phyloP scores from a whole-genome alignment of 768 basidiomycete species.

The Infundibulicybe gibba region DNA sequence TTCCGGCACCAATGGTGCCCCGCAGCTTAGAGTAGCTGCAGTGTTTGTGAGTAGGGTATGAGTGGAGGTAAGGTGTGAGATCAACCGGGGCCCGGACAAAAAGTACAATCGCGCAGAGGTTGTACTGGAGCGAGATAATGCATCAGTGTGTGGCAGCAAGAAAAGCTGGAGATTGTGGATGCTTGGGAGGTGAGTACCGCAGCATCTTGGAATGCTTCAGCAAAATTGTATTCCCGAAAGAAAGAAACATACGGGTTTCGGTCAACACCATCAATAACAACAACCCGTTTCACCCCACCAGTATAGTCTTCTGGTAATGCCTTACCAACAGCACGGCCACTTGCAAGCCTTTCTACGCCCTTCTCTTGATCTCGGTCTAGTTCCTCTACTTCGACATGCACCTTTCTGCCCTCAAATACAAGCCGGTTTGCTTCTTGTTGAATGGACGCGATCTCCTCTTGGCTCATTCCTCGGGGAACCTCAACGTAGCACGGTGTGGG shows the following conservation, averaged over 20 bases:
- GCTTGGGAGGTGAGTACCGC: constrained; percentile 80
- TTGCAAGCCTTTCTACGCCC: constrained; percentile 31
- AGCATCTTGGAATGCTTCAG: constrained; percentile 46
- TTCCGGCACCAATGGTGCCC: constrained; percentile 60
- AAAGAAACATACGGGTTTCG: constrained; percentile 60
- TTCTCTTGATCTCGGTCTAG: constrained; percentile 38
- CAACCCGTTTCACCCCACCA: constrained; percentile 72
- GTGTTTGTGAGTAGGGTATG: constrained; percentile 54
- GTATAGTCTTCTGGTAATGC: constrained; percentile 71
- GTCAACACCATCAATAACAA: constrained; percentile 81
- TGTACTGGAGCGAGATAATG: constrained; percentile 55
- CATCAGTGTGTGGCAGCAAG: constrained; percentile 65
- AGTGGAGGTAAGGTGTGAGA: constrained; percentile 54
- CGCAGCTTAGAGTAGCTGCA: constrained; percentile 64
- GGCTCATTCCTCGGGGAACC: constrained; percentile 62
- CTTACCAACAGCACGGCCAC: constrained; percentile 51
- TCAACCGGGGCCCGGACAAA: constrained; percentile 76
- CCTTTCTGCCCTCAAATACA: constrained; percentile 64
- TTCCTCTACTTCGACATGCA: constrained; percentile 75
- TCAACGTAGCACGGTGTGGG: constrained; percentile 78
- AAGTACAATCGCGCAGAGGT: constrained; percentile 78
- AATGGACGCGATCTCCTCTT: constrained; percentile 56
- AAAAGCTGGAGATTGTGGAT: constrained; percentile 73
- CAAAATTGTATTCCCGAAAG: too few relatives aligned
- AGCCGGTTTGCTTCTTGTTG: constrained; percentile 63